phyloP scores from a whole-genome alignment of 2,329 filamentous ascomycete species.

The Fusarium domesticum region DNA sequence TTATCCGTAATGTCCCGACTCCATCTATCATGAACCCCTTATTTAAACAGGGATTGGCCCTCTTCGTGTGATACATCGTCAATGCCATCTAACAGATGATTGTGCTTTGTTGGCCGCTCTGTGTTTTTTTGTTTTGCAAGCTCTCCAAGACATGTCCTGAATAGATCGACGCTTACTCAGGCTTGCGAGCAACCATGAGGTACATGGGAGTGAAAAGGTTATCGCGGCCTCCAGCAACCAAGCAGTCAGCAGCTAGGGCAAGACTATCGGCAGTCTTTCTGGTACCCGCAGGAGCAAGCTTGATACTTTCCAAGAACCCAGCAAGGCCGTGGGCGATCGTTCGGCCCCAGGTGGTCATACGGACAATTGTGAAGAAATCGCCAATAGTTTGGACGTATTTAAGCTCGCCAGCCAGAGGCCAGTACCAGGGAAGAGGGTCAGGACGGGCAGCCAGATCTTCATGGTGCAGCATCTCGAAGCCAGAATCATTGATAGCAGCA shows the following conservation, averaged over 20 bases:
- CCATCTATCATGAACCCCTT: constrained; percentile 12
- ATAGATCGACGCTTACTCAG: constrained; percentile 34
- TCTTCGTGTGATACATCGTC: constrained; percentile 23
- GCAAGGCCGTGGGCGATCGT: constrained; percentile 72
- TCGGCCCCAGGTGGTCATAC: constrained; percentile 86
- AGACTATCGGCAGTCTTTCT: constrained; percentile 94
- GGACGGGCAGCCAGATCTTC: constrained; percentile 81
- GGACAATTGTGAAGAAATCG: constrained; percentile 78
- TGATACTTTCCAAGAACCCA: constrained; percentile 70
- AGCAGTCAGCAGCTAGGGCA: constrained; percentile 74
- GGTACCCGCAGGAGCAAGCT: constrained; percentile 75
- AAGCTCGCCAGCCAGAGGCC: constrained; percentile 81
- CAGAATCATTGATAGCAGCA: constrained; percentile 78
- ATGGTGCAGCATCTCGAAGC: constrained; percentile 78
- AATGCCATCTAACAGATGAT: not conserved
- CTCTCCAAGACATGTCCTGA: no score
- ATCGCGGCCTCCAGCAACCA: constrained; percentile 81
- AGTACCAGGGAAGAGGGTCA: constrained; percentile 87
- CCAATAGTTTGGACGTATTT: constrained; percentile 76
- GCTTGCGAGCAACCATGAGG: constrained; percentile 91
- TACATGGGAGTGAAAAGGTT: constrained; percentile 99
- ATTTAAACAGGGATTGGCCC: constrained; percentile 11
- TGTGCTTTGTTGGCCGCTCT: not conserved
- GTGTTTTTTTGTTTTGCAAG: constrained; percentile 10
- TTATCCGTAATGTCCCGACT: not conserved